Conservation (phyloP, 805 yeast species). For the Pichia manshurica region DNA sequence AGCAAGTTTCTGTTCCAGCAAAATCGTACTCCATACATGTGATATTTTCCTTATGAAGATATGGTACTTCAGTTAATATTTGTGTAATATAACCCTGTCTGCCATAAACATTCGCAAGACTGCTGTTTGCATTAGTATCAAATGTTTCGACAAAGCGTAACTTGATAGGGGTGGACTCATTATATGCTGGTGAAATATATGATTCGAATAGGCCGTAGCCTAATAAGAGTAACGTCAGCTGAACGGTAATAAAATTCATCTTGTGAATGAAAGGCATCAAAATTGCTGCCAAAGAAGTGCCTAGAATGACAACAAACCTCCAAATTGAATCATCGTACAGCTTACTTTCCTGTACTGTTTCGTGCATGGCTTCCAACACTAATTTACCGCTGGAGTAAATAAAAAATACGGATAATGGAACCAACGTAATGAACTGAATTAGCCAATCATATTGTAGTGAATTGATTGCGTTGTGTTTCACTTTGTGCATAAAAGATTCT, state of each 20-base stretch:
- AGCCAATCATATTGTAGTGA: slow-evolving; percentile 76
- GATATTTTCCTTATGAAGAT: slow-evolving; percentile 28
- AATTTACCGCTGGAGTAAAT: slow-evolving; percentile 52
- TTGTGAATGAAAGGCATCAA: slow-evolving; percentile 66
- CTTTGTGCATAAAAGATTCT: slow-evolving; percentile 22
- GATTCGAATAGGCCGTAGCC: slow-evolving; percentile 36
- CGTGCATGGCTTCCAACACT: slow-evolving; percentile 57
- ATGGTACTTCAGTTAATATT: slow-evolving; percentile 58
- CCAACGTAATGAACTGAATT: slow-evolving; percentile 60
- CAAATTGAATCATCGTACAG: slow-evolving; percentile 37
- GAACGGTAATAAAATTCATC: slow-evolving; percentile 47
- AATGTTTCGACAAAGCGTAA: slow-evolving; percentile 62
- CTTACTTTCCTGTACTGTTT: slow-evolving; percentile 64
- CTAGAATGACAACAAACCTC: slow-evolving; percentile 29
- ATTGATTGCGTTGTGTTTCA: slow-evolving; percentile 30
- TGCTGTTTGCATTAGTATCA: slow-evolving; percentile 33
- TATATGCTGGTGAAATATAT: slow-evolving; percentile 50
- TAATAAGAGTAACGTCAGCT: slow-evolving; percentile 36
- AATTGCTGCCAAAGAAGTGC: slow-evolving; percentile 41
- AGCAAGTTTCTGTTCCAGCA: slow-evolving; percentile 47
- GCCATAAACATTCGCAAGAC: slow-evolving; percentile 30
- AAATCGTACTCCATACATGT: slow-evolving; percentile 33
- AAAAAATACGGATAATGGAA: slow-evolving; percentile 56
- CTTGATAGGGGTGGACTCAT: slow-evolving; percentile 59
- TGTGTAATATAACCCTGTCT: slow-evolving; percentile 43